Conservation (phyloP, 1,139 yeast genomes). For the Hemisphaericaspora xylanilytica region DNA sequence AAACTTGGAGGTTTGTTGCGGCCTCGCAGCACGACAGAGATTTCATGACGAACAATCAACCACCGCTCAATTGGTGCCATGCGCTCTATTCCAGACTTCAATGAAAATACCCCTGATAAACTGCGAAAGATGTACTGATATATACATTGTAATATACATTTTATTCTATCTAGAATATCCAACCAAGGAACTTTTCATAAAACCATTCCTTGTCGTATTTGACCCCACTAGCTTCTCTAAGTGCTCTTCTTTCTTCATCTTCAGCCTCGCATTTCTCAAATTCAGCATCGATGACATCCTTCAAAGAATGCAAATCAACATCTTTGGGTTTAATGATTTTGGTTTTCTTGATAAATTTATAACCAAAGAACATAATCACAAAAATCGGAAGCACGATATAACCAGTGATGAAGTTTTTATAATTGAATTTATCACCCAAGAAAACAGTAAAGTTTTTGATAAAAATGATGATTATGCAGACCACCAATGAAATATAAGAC, state of each 20-base stretch:
- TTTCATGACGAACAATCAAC: no score
- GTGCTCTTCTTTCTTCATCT: constrained; percentile 27
- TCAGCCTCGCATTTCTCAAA: constrained; percentile 52
- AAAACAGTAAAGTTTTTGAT: constrained; percentile 75
- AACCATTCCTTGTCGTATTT: constrained; percentile 47
- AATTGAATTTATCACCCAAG: constrained; percentile 48
- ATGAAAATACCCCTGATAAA: no score
- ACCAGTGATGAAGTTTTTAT: constrained; percentile 65
- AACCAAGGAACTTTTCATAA: constrained; percentile 54
- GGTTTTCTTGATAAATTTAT: constrained; percentile 56
- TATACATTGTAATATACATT: no score
- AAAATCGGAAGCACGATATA: constrained; percentile 75
- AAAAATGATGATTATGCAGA: constrained; percentile 55
- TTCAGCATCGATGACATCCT: constrained; percentile 66
- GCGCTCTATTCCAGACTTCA: no score
- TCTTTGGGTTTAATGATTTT: constrained; percentile 52
- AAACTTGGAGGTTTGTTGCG: no score
- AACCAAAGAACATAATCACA: constrained; percentile 52
- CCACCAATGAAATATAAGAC: constrained; percentile 53
- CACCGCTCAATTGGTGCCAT: no score
- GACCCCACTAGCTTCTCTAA: constrained; percentile 47
- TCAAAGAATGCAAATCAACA: constrained; percentile 62
- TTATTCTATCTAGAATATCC: constrained; percentile 16
- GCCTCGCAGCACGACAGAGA: no score
- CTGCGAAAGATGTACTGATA: no score